Conservation (phyloP, 2,329 filamentous ascomycete species). For the Macroventuria anomochaeta region DNA sequence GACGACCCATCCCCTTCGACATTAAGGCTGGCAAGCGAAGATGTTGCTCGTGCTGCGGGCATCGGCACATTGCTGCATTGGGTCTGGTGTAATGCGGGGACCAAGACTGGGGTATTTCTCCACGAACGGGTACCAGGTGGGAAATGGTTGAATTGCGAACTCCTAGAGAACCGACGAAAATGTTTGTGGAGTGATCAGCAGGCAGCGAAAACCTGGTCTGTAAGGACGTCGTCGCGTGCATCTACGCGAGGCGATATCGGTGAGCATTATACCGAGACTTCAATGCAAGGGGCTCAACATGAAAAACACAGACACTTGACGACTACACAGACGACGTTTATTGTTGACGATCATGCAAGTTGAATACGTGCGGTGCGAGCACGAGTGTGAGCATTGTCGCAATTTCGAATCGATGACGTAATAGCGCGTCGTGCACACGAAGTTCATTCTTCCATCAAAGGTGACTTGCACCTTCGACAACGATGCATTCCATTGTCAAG, state of each 20-base stretch:
- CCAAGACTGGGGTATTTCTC: constrained; percentile 21
- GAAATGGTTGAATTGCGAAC: constrained; percentile 14
- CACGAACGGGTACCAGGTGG: constrained; percentile 18
- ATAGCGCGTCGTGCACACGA: no score
- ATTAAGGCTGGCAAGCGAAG: constrained; percentile 21
- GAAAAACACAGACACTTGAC: neutral
- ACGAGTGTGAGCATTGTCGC: no score
- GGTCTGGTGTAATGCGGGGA: constrained; percentile 32
- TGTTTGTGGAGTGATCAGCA: neutral
- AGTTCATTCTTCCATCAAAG: no score
- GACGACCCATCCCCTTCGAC: constrained; percentile 18
- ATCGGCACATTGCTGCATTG: constrained; percentile 33
- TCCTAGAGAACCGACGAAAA: neutral
- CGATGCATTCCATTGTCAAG: no score
- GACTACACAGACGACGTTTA: no score
- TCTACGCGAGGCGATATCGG: neutral
- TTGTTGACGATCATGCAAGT: no score
- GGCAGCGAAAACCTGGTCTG: neutral
- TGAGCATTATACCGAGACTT: neutral
- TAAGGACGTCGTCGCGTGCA: neutral
- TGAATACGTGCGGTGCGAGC: no score
- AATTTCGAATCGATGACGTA: no score
- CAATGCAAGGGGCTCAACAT: neutral
- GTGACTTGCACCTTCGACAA: no score
- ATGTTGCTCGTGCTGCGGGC: constrained; percentile 24